A percentile compares a stretch with the other conserved stretches of the same genome.
phyloP scores from a whole-genome alignment of 768 basidiomycete genomes.

The Lactarius quietus region DNA sequence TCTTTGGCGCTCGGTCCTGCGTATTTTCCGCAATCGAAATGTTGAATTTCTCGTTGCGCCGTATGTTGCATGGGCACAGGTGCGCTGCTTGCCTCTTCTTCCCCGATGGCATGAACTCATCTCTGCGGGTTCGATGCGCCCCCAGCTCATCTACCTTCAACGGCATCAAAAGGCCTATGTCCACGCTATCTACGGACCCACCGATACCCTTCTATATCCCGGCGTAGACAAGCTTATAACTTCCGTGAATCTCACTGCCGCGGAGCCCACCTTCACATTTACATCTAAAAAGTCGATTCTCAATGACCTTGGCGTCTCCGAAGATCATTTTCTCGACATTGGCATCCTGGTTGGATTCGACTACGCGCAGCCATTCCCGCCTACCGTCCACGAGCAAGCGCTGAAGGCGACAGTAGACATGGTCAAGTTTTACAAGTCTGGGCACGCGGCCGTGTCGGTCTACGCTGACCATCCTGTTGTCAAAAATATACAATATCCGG shows the following conservation, averaged over 20 bases:
- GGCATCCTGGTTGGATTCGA: constrained; percentile 91
- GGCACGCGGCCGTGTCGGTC: constrained; percentile 72
- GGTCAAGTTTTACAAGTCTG: constrained; percentile 90
- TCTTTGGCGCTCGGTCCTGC: constrained; percentile 88
- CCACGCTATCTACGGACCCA: constrained; percentile 89
- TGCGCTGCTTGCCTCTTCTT: constrained; percentile 39
- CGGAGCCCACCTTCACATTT: constrained; percentile 73
- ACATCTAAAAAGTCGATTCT: constrained; percentile 78
- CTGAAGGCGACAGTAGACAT: constrained; percentile 87
- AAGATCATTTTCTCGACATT: constrained; percentile 95
- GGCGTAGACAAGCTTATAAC: constrained; percentile 88
- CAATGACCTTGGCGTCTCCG: constrained; percentile 56
- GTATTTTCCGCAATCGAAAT: constrained; percentile 90
- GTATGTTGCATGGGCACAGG: constrained; percentile 94
- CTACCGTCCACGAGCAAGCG: constrained; percentile 74
- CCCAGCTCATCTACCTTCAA: constrained; percentile 89
- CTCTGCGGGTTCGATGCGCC: constrained; percentile 11
- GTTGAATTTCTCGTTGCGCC: constrained; percentile 97
- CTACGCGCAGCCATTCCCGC: constrained; percentile 74
- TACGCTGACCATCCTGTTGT: constrained; percentile 80
- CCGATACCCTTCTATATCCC: constrained; percentile 87
- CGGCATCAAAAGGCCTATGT: constrained; percentile 92
- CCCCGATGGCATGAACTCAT: not conserved
- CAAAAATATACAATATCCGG: constrained; percentile 73
- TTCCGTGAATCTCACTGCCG: constrained; percentile 69